A percentile compares a stretch with the other conserved stretches of the same genome.
phyloP scores from a whole-genome alignment of 192 early-diverging fungal species.

The Phlyctochytrium planicorne region DNA sequence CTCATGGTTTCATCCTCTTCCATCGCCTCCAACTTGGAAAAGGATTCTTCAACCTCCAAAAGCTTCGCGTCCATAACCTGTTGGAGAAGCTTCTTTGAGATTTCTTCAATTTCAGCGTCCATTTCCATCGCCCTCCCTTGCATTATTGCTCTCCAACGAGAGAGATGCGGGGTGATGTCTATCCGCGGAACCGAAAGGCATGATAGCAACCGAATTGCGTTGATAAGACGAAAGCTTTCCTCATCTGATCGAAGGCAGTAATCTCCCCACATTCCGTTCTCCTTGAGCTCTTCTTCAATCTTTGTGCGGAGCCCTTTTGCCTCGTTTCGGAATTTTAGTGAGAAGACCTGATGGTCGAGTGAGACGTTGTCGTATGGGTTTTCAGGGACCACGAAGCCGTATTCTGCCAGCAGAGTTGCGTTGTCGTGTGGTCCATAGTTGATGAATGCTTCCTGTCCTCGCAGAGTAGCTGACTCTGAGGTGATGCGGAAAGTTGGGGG shows the following conservation, averaged over 20 bases:
- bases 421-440: slow-evolving; percentile 42
- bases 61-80: too few species aligned
- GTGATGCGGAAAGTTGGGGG: slow-evolving; percentile 19
- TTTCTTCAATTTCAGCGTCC: too few species aligned
- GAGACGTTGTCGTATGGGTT: slow-evolving; percentile 26
- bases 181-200: background rate
- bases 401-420: slow-evolving; percentile 35
- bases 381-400: slow-evolving; percentile 30
- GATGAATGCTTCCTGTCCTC: slow-evolving; percentile 34
- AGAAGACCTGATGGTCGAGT: slow-evolving; percentile 18
- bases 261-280: slow-evolving; percentile 16
- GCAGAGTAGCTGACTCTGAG: background rate
- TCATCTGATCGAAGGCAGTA: slow-evolving; percentile 8
- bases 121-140: too few species aligned
- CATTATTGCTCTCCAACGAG: too few species aligned
- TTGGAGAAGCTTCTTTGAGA: too few species aligned
- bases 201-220: slow-evolving; percentile 18
- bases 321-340: slow-evolving; percentile 12
- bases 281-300: slow-evolving; percentile 9
- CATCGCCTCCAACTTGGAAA: too few species aligned
- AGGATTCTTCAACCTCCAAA: too few species aligned
- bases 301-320: slow-evolving; percentile 9
- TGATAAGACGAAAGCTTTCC: slow-evolving; percentile 25
- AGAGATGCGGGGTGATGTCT: background rate
- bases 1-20: too few species aligned